These are phyloP conservation scores for Ochromonas danica DNA, from an alignment of 108 stramenopile genomes.

Conservation along the genomic window DNA sequence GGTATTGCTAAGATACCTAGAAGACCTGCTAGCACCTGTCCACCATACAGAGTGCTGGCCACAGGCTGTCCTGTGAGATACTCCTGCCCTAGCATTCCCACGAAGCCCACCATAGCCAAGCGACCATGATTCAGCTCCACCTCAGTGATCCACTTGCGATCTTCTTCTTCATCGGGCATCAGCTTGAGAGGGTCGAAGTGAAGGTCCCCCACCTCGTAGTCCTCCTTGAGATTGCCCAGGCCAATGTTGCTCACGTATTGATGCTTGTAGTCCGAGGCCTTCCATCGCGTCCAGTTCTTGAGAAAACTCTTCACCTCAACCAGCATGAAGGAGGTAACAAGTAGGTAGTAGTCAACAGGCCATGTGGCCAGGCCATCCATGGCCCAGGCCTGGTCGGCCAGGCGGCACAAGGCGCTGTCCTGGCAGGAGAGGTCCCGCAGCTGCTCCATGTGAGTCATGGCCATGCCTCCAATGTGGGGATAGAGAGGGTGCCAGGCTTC, in stretches of 20 bases:
- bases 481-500: slow-evolving; percentile 80
- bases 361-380: slow-evolving; percentile 48
- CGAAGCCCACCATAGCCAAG: slow-evolving; percentile 55
- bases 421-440: slow-evolving; percentile 48
- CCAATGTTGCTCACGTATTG: slow-evolving; percentile 57
- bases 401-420: slow-evolving; percentile 11
- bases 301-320: slow-evolving; percentile 51
- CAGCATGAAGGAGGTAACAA: no score
- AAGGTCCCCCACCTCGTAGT: slow-evolving; percentile 73
- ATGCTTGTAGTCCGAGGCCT: slow-evolving; percentile 34
- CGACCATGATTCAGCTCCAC: slow-evolving; percentile 58
- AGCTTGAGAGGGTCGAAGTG: slow-evolving; percentile 50
- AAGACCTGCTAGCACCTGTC: no score
- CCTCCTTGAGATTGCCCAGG: slow-evolving; percentile 91
- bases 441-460: slow-evolving; percentile 84
- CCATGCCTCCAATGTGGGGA: slow-evolving; percentile 91
- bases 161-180: slow-evolving; percentile 51
- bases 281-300: slow-evolving; percentile 54
- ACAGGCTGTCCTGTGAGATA: no score
- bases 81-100: slow-evolving; percentile 50
- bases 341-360: slow-evolving; percentile 35
- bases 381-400: slow-evolving; percentile 20
- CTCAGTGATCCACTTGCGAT: slow-evolving; percentile 51
- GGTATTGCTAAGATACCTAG: no score
- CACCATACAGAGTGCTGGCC: no score